Evolutionary conservation across 108 stramenopile genomes (phyloP), one percentile per base, ranked within the genome.

Genomic region (Nannochloropsis salina): DNA sequence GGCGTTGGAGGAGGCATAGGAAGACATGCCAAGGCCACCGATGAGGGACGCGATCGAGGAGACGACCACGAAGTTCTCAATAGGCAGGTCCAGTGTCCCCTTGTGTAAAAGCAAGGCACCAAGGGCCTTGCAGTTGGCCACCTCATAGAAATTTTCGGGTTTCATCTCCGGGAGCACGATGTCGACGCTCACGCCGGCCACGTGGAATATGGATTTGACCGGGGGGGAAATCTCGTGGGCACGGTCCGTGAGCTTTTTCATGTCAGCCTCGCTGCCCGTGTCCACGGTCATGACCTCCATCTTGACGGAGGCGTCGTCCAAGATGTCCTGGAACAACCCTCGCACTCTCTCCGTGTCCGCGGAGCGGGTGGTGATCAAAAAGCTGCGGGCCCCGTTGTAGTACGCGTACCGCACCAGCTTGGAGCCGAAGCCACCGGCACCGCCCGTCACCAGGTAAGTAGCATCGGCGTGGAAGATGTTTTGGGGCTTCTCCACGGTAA

Each of bases 1-100:
- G 42, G 82, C 42, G 82, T 82, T 82, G 82, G 82, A 43, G 44
- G 42, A 82, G 82, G 82, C 82, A 21, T 82, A 82, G 82, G 42
- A 44, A 21, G 82, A 44, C 82, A 44, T 43, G 82, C 82, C 82
- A 0, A 45, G 82, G 21, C 44, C 44, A 20, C 82, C 82, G 44
- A 82, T 44, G 4, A 82, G 9, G 44, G 82, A 43, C 20, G 82
- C 42, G 82, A 82, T 45, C 20, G 82, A 82, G 82, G 44, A 44
- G 20, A 43, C 42, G 8, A 82, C 44, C 20, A 82, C 82, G 21
- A 82, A 82, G 82, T 82, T 82, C 21, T 82, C 82, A n/a, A 74
- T 74, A n/a, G 61, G 61, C n/a, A 74, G 61, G 61, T 74, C 61
- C n/a, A 74, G 61, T n/a, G 61, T 74, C 61, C n/a, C 61, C n/a